These are phyloP conservation scores for Podaxis sp. DNA, from an alignment of 768 basidiomycete species.

Conservation along the genomic window DNA sequence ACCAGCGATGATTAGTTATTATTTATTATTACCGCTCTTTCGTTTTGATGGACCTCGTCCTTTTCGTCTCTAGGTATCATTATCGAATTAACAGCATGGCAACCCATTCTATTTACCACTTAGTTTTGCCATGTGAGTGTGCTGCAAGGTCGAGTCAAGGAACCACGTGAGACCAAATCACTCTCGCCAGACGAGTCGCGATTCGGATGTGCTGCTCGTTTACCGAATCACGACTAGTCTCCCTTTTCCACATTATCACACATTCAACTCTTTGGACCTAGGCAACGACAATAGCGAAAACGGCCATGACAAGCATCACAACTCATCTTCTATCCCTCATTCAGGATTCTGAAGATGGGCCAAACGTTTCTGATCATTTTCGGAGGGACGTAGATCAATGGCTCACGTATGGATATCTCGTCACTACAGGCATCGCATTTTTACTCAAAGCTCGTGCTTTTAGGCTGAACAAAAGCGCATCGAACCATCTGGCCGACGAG, in stretches of 20 bases:
- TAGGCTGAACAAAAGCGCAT: not conserved
- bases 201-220: not conserved
- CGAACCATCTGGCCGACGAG: not conserved
- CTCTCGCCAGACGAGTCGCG: not conserved
- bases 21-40: not conserved
- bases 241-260: not conserved
- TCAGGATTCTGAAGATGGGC: not conserved
- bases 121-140: not conserved
- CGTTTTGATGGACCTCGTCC: not conserved
- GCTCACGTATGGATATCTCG: conserved; percentile 1
- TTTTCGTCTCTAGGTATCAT: not conserved
- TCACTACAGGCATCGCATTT: too few relatives aligned
- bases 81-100: not conserved
- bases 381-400: conserved; percentile 7
- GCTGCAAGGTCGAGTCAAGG: not conserved
- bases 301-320: not conserved
- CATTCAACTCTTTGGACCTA: not conserved
- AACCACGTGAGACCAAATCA: conserved; percentile 7
- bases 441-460: not conserved
- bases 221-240: not conserved
- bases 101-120: not conserved
- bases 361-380: not conserved
- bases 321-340: conserved; percentile 3
- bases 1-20: conserved; percentile 3
- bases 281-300: not conserved